Conservation (phyloP, 2,329 filamentous ascomycete genomes). For the Rachicladosporium sp. region DNA sequence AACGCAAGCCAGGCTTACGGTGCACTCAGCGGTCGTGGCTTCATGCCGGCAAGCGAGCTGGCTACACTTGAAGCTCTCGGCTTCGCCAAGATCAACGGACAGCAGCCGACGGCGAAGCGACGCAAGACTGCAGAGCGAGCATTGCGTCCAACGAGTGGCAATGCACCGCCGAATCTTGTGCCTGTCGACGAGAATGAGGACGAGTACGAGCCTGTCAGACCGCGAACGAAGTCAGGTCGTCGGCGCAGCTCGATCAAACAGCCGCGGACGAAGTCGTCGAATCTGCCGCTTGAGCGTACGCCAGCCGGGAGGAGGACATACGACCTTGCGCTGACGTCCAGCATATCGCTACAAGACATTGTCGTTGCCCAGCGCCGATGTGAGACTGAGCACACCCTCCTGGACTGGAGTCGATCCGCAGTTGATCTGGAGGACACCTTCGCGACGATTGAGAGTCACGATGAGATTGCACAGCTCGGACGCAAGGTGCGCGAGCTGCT, state of each 20-base stretch:
- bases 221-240: constrained; percentile 5
- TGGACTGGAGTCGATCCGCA: constrained; percentile 17
- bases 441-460: constrained; percentile 3
- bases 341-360: constrained; percentile 1
- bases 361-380: constrained; percentile 4
- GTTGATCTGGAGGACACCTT: constrained; percentile 7
- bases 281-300: constrained; percentile 27
- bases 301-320: constrained; percentile 18
- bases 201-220: constrained; percentile 8
- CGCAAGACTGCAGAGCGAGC: constrained; percentile 13
- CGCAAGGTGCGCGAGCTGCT: constrained; percentile 9
- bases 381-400: constrained; percentile 10
- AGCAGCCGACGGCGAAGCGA: constrained; percentile 10
- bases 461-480: constrained; percentile 8
- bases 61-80: constrained; percentile 7
- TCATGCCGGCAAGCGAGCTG: constrained; percentile 20
- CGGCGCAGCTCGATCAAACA: constrained; percentile 13
- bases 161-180: constrained; percentile 5
- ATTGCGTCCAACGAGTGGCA: constrained; percentile 15
- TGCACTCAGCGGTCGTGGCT: constrained; percentile 9
- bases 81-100: constrained; percentile 5
- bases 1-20: constrained; percentile 4
- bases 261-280: constrained; percentile 24
- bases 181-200: constrained; percentile 6
- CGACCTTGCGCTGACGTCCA: constrained; percentile 6